These are phyloP conservation scores for Crithidia bombi DNA, from an alignment of 208 protist genomes.

Conservation along the genomic window DNA sequence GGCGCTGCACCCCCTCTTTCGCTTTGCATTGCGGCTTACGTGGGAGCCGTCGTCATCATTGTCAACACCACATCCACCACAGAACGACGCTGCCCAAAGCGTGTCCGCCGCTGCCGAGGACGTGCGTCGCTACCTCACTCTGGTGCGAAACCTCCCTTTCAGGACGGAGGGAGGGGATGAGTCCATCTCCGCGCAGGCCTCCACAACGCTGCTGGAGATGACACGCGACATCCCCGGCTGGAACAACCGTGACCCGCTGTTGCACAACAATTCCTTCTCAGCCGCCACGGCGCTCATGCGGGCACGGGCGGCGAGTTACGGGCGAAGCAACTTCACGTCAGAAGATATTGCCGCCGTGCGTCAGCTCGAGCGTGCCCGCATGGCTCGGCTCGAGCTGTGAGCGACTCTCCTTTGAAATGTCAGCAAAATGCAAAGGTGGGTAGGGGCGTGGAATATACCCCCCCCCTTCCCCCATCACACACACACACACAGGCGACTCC, in stretches of 20 bases:
- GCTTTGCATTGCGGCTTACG: constrained; percentile 44
- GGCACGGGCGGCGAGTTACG: constrained; percentile 60
- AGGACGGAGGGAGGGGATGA: constrained; percentile 27
- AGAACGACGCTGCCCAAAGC: constrained; percentile 24
- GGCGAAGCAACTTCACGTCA: constrained; percentile 43
- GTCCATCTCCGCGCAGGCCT: constrained; percentile 17
- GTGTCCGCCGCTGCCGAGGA: constrained; percentile 10
- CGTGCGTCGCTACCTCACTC: constrained; percentile 49
- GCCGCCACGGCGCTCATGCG: constrained; percentile 68
- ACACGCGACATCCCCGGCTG: constrained; percentile 40
- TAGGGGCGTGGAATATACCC: too few species aligned
- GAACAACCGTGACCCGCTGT: constrained; percentile 80
- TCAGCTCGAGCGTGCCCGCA: constrained; percentile 49
- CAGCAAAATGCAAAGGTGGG: too few species aligned
- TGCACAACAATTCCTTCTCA: constrained; percentile 90
- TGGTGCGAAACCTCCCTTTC: constrained; percentile 36
- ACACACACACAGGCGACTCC: too few species aligned
- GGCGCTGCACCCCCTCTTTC: constrained; percentile 36
- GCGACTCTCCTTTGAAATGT: background rate
- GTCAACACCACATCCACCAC: too few species aligned
- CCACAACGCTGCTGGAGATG: constrained; percentile 51
- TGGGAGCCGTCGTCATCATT: constrained; percentile 21
- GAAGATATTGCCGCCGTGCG: constrained; percentile 56
- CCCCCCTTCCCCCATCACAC: too few species aligned
- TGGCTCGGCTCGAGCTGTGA: constrained; percentile 18